Evolutionary conservation across 1,284 basidiomycete species (phyloP), one percentile per base, ranked within the genome.

Genomic region (Lentinus polychrous): DNA sequence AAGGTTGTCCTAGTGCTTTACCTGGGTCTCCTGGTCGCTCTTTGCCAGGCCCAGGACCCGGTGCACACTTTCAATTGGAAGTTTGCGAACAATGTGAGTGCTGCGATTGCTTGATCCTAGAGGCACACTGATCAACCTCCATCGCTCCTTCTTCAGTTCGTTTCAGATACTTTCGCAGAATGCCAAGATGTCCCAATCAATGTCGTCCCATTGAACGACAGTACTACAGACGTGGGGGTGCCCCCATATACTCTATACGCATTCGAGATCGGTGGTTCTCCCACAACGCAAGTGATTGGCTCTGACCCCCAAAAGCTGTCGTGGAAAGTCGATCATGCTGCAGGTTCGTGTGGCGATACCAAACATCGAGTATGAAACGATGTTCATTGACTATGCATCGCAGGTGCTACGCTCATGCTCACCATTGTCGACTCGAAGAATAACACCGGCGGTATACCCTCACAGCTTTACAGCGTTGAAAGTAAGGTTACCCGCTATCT

Each of bases 241-340:
- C 66, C 74, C 2, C 76, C 75, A 1, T 80, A 71, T 53, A 77
- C 72, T 56, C 71, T 79, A 69, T 64, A 74, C 27, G 71, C 74
- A 0, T 70, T 73, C 47, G 68, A 69, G 32, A 47, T 64, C 6
- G 64, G 65, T 3, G 72, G 72, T 3, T 64, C 69, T 3, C 70
- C 75, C 0, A 68, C 66, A 10, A 70, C 68, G 8, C 61, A 63
- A 1, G 50, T 61, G 12, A 62, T 77, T 33, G 76, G 75, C 15
- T 59, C 56, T 5, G 64, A 73, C 43, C 61, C 63, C 11, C 57
- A 51, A 24, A 63, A 66, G 23, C 53, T 79, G 31, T 61, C 50
- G 3, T 79, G 74, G 74, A 64, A 62, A 3, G 71, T 73, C 4
- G 63, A 67, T 34, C 69, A 73, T 55, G 63, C 67, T 14, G 57